Percentiles rank a stretch among this genome's conserved stretches.
Evolutionary conservation across 805 yeast genomes (phyloP).

Genomic region (Ascoidea rubescens): DNA sequence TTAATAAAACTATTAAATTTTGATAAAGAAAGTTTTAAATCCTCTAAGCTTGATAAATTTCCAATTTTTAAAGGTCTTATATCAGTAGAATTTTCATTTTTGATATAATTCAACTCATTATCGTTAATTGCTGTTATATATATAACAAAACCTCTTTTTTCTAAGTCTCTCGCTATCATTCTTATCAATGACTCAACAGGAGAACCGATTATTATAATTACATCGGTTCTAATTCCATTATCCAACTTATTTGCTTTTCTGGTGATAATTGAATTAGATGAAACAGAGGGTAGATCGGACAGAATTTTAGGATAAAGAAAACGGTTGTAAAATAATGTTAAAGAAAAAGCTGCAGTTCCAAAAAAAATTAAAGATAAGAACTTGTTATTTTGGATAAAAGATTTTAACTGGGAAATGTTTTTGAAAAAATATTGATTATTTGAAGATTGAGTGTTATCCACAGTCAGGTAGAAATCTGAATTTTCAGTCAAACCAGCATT

Average conservation of each 20-base stretch:
- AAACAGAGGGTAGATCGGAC: too few relatives aligned
- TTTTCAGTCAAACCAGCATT: too few relatives aligned
- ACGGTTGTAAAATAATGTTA: too few relatives aligned
- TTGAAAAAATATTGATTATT: too few relatives aligned
- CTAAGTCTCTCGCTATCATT: conserved; percentile 58
- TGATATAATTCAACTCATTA: conserved; percentile 27
- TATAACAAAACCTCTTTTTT: conserved; percentile 68
- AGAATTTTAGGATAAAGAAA: too few relatives aligned
- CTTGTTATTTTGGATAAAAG: too few relatives aligned
- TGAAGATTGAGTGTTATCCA: too few relatives aligned
- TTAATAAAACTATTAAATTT: conserved; percentile 32
- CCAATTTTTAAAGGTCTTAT: conserved; percentile 48
- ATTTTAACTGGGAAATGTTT: too few relatives aligned
- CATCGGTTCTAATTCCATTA: conserved; percentile 67
- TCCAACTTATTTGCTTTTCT: conserved; percentile 49
- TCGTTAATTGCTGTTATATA: conserved; percentile 42
- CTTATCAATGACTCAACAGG: conserved; percentile 64
- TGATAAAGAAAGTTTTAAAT: conserved; percentile 32
- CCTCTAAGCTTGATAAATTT: conserved; percentile 25
- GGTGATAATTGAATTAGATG: too few relatives aligned
- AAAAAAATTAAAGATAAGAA: too few relatives aligned
- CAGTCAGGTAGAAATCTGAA: too few relatives aligned
- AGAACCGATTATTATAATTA: conserved; percentile 61
- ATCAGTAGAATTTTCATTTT: conserved; percentile 52
- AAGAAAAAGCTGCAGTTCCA: too few relatives aligned